Evolutionary conservation across 768 basidiomycete species (phyloP), one percentile per base, ranked within the genome.

Genomic region (Lactarius akahatsu): DNA sequence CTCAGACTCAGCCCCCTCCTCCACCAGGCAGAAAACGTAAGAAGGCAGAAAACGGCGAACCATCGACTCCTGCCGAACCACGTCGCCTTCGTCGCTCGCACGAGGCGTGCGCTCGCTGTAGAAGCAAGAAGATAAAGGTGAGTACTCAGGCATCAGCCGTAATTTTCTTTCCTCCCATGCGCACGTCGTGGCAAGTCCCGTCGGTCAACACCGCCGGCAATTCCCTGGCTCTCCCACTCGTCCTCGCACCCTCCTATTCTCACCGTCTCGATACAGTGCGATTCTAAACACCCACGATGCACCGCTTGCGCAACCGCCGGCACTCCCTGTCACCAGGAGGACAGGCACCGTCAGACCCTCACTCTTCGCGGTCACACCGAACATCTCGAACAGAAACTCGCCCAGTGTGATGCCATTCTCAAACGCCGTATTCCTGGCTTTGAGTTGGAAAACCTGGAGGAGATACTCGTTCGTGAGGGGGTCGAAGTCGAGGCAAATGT

Each of bases 71-170:
- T 52, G 82, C 87, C 63, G 91, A 92, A 76, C 89, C 91, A 54
- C 84, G 92, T 73, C 85, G 92, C 63, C 83, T 94, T 73, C 82
- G 92, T 72, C 86, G 92, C 74, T 92, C 92, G 73, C 92, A 94
- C 79, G 92, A 94, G 79, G 92, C 92, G 69, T 94, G 92, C 81
- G 89, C 92, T 70, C 85, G 92, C 76, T 94, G 92, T 83, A 90
- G 92, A 85, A 89, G 88, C 81, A 94, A 94, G 86, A 94, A 94
- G 89, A 94, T 94, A 80, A 94, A 94, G 91, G 90, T 86, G 76
- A 76, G 82, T 78, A 80, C 86, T 52, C 50, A 52, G 50, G 50
- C 86, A 86, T 82, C 77, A 77, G 78, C 64, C 68, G 58, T 59
- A 64, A 66, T 72, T 57, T 4, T 32, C 59, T 64, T 52, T 63